These are phyloP conservation scores for Pythium coloratum DNA, from an alignment of 352 stramenopile genomes.

Conservation along the genomic window DNA sequence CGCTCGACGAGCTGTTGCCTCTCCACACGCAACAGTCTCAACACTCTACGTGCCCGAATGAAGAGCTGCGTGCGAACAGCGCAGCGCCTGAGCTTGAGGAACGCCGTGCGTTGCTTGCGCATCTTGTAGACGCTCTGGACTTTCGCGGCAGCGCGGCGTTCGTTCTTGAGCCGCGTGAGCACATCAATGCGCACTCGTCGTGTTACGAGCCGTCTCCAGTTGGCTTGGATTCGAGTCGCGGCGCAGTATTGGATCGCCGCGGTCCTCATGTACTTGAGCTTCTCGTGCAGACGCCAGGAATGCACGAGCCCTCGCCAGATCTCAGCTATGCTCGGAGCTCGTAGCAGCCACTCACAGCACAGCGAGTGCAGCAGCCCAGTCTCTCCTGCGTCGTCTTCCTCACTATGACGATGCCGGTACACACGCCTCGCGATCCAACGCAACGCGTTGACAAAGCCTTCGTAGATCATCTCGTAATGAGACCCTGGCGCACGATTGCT, in stretches of 20 bases:
- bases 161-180: slow-evolving; percentile 37
- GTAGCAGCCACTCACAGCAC: slow-evolving; percentile 49
- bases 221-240: slow-evolving; percentile 47
- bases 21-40: slow-evolving; percentile 42
- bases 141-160: slow-evolving; percentile 42
- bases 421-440: slow-evolving; percentile 40
- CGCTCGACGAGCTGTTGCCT: slow-evolving; percentile 33
- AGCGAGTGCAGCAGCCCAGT: slow-evolving; percentile 28
- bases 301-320: slow-evolving; percentile 52
- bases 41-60: slow-evolving; percentile 35
- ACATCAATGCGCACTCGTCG: slow-evolving; percentile 12
- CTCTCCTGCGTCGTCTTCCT: not conserved
- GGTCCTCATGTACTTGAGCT: slow-evolving; percentile 31
- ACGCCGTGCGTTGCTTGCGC: slow-evolving; percentile 25
- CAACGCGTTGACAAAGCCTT: slow-evolving; percentile 47
- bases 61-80: slow-evolving; percentile 23
- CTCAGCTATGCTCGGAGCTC: slow-evolving; percentile 35
- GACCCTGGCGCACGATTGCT: slow-evolving; percentile 39
- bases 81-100: slow-evolving; percentile 26
- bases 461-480: slow-evolving; percentile 60
- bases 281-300: slow-evolving; percentile 42
- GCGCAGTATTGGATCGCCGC: slow-evolving; percentile 43
- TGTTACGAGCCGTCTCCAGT: slow-evolving; percentile 36
- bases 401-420: slow-evolving; percentile 12
- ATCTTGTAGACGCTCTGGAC: slow-evolving; percentile 48